Conservation (phyloP, 306 rosid genomes). For the Quercus berberidifolia region DNA sequence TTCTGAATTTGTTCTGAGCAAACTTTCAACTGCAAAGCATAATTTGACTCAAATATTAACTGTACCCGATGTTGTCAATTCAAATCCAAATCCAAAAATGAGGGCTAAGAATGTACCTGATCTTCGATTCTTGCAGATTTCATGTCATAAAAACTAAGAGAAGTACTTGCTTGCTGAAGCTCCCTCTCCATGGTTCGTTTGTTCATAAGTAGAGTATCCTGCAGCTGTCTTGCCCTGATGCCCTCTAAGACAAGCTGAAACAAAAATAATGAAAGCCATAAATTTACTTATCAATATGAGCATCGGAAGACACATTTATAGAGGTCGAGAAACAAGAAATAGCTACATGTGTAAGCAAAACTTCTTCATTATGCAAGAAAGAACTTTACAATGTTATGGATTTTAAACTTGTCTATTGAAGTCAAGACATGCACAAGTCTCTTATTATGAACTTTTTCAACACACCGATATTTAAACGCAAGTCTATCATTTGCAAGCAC, state of each 20-base stretch:
- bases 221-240: slow-evolving; percentile 65
- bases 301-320: background rate
- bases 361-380: background rate
- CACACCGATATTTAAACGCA: background rate
- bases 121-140: slow-evolving; percentile 76
- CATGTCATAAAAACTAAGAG: slow-evolving; percentile 60
- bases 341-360: background rate
- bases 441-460: background rate
- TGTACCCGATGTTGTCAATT: background rate
- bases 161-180: slow-evolving; percentile 61
- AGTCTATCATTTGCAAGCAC: background rate
- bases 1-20: slow-evolving; percentile 70
- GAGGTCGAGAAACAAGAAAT: background rate
- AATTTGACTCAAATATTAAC: slow-evolving; percentile 5
- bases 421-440: background rate
- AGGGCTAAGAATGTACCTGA: slow-evolving; percentile 52
- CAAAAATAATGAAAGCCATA: background rate
- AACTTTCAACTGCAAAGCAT: slow-evolving; percentile 58
- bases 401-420: background rate
- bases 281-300: background rate
- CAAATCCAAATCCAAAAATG: slow-evolving; percentile 5
- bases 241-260: slow-evolving; percentile 94
- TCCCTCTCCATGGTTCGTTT: slow-evolving; percentile 59
- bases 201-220: slow-evolving; percentile 55
- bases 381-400: background rate